phyloP scores from a whole-genome alignment of 2,329 filamentous ascomycete species.

The Aspergillus novoparasiticus region DNA sequence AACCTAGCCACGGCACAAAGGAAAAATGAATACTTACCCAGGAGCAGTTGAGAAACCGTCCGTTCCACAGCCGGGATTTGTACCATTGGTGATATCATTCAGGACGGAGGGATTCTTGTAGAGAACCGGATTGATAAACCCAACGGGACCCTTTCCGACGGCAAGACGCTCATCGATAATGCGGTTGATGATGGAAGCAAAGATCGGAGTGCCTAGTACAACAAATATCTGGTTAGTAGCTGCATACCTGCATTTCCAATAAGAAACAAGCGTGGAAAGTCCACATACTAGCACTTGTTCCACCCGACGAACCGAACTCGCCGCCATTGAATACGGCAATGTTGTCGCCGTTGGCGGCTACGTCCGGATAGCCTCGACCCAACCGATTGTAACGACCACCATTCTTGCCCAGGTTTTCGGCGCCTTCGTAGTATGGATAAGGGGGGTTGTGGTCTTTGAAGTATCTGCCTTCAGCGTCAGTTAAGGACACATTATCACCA shows the following conservation, averaged over 20 bases:
- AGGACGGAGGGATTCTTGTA: constrained; percentile 5
- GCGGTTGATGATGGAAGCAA: constrained; percentile 11
- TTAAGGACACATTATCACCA: rapidly evolving
- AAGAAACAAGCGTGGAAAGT: too few species aligned
- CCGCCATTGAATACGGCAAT: constrained; percentile 4
- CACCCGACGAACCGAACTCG: neutral
- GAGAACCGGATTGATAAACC: constrained; percentile 9
- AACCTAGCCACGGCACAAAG: neutral
- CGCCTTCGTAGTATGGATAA: constrained; percentile 11
- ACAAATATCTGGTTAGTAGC: neutral
- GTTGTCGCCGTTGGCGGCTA: constrained; percentile 11
- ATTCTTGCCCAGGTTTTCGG: constrained; percentile 8
- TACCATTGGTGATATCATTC: constrained; percentile 12
- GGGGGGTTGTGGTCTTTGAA: constrained; percentile 12
- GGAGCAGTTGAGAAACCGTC: constrained; percentile 10
- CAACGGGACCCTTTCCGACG: constrained; percentile 7
- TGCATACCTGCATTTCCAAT: neutral
- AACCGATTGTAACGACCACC: constrained; percentile 9
- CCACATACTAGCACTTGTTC: constrained; percentile 9
- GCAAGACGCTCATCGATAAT: constrained; percentile 12
- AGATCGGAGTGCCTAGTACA: constrained; percentile 8
- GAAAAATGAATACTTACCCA: neutral
- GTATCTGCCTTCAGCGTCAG: neutral
- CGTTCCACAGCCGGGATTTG: constrained; percentile 7
- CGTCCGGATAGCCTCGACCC: constrained; percentile 10